A percentile compares a stretch with the other conserved stretches of the same genome.
Conservation (phyloP, 257 asterid genomes). For the Perilla frutescens region DNA sequence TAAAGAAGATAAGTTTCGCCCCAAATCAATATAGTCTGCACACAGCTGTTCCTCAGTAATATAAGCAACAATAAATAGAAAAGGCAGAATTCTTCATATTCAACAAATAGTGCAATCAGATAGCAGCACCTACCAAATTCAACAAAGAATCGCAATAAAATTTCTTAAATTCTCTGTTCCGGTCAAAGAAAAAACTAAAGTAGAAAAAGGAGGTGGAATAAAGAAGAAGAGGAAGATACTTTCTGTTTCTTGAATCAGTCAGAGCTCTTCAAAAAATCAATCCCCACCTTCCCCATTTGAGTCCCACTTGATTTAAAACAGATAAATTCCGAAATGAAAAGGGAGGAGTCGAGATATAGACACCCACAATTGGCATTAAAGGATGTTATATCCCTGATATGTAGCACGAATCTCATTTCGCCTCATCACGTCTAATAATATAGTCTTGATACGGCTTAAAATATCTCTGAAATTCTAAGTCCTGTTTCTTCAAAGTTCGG, state of each 20-base stretch:
- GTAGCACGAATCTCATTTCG: constrained; percentile 4
- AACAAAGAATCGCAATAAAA: constrained; percentile 25
- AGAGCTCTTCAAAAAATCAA: constrained; percentile 11
- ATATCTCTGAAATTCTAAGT: constrained; percentile 51
- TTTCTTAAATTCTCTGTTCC: constrained; percentile 26
- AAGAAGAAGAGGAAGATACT: constrained; percentile 11
- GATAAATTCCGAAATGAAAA: neutral
- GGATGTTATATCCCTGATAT: neutral
- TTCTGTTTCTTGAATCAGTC: constrained; percentile 29
- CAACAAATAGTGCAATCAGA: constrained; percentile 2
- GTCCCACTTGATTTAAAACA: constrained; percentile 6
- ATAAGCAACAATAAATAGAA: neutral
- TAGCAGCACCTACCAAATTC: constrained; percentile 12
- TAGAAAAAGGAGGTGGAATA: neutral
- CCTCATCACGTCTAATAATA: constrained; percentile 26
- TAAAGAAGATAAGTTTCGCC: too few relatives aligned
- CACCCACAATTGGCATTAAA: constrained; percentile 31
- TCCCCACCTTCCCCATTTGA: neutral
- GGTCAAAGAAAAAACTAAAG: constrained; percentile 7
- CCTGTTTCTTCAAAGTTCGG: constrained; percentile 52
- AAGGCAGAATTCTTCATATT: constrained; percentile 20
- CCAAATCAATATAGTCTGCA: neutral
- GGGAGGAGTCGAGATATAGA: neutral
- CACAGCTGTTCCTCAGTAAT: neutral
- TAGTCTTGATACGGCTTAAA: constrained; percentile 57